Base-by-base conservation (phyloP, 2,329 filamentous ascomycete genomes). In the Keithomyces neogunnii region DNA sequence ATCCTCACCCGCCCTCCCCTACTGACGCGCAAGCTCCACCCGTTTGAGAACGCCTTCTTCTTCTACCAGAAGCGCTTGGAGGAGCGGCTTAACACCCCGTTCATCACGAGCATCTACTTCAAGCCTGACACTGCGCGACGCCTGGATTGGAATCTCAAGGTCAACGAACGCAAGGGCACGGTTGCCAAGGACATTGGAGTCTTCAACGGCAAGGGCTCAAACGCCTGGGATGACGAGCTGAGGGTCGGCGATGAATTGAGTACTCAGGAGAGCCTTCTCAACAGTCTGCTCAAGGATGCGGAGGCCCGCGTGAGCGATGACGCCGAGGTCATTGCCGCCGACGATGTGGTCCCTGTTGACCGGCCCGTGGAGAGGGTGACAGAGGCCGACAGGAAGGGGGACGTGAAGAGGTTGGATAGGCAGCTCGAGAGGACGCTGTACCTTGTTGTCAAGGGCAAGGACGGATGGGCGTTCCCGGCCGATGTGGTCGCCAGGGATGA, bases 41-140 rank as follows among this genome's bases (percentile, higher is more conserved):
- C 88, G 10, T 97, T 99, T 70, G 93, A 99, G 70, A 87, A 89
- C 64, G 79, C 92, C 57, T 97, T 86, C 73, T 96, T 86, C 76
- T 90, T 99, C 67, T 99, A 99, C 74, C 93, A 99, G 73, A 92
- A 92, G 62, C 89, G 93, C 11, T 79, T 99, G 54, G 96, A 97
- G 69, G 93, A 99, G 76, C 88, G 93, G 43, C 78, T 96, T 49
- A 84, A 85, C 26, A 79, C 93, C 4, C 88, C 91, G 2, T 99
- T 97, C 69, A 87, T 87, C 51, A 83, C 88, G 59, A 88, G 88
- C 66, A 93, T 97, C 73, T 99, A 95, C 78, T 95, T 91, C 80
- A 95, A 95, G 75, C 84, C 84, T 60, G 88, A 89, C 64, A 95
- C 91, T 9, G 85, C 90, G 1, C 78, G 82, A 7, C 88, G 91